These are phyloP conservation scores for Oenanthe sinensis DNA, from an alignment of 129 eudicot genomes.

Conservation along the genomic window DNA sequence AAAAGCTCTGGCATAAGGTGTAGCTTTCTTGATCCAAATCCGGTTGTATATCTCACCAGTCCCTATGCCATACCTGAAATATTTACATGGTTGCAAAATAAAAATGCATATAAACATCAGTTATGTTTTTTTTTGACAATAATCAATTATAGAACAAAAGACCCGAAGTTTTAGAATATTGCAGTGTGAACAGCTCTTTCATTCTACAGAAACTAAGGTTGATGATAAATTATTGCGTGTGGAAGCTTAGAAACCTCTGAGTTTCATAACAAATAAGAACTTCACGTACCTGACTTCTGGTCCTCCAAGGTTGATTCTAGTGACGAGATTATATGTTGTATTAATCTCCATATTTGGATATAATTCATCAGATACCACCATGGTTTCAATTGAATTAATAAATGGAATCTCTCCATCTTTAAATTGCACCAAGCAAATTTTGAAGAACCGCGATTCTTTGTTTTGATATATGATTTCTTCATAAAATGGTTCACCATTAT, in stretches of 20 bases:
- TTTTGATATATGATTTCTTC: not conserved
- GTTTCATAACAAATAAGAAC: not conserved
- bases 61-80: not conserved
- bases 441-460: not conserved
- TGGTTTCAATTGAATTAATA: not conserved
- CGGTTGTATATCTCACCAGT: slow-evolving; percentile 2
- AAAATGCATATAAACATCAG: not conserved
- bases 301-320: slow-evolving; percentile 4
- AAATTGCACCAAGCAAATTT: not conserved
- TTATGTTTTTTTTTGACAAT: too few relatives aligned
- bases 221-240: too few relatives aligned
- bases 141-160: not conserved
- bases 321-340: not conserved
- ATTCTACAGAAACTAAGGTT: too few relatives aligned
- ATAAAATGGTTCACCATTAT: not conserved
- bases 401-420: slow-evolving; percentile 4
- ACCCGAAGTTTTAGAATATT: not conserved
- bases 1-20: not conserved
- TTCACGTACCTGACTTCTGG: slow-evolving; percentile 2
- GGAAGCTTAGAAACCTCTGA: not conserved
- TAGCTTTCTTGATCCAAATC: not conserved
- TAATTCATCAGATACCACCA: not conserved
- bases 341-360: not conserved
- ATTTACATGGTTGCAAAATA: not conserved
- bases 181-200: not conserved